These are phyloP conservation scores for Leishmania arabica DNA, from an alignment of 208 protist genomes.

Conservation along the genomic window DNA sequence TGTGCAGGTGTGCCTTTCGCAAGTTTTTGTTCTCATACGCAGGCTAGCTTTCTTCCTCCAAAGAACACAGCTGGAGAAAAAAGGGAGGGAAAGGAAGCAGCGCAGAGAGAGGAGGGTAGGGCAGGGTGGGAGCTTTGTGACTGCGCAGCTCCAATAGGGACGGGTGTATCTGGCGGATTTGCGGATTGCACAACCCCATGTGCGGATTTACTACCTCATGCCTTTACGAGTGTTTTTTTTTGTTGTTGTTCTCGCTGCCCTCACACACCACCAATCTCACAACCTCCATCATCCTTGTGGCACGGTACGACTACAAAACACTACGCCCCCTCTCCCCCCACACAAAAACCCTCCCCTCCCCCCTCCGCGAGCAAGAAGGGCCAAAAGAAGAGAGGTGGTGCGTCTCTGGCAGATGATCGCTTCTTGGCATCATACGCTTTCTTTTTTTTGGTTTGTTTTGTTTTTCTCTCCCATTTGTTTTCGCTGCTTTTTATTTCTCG, in stretches of 20 bases:
- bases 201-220: background rate
- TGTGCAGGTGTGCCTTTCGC: background rate
- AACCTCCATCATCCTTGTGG: background rate
- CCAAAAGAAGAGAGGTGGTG: background rate
- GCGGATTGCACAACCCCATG: background rate
- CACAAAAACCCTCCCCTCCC: background rate
- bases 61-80: background rate
- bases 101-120: background rate
- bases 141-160: background rate
- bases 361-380: background rate
- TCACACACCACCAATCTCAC: background rate
- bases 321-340: too few relatives aligned
- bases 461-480: background rate
- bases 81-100: background rate
- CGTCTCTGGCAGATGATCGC: background rate
- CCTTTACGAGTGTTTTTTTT: background rate
- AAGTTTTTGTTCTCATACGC: background rate
- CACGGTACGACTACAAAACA: background rate
- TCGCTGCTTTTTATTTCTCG: background rate
- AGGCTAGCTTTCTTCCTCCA: background rate
- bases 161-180: background rate
- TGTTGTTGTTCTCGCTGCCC: background rate
- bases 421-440: background rate
- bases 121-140: background rate
- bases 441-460: too few relatives aligned